phyloP scores from a whole-genome alignment of 768 basidiomycete species.

The Fibroporia radiculosa region DNA sequence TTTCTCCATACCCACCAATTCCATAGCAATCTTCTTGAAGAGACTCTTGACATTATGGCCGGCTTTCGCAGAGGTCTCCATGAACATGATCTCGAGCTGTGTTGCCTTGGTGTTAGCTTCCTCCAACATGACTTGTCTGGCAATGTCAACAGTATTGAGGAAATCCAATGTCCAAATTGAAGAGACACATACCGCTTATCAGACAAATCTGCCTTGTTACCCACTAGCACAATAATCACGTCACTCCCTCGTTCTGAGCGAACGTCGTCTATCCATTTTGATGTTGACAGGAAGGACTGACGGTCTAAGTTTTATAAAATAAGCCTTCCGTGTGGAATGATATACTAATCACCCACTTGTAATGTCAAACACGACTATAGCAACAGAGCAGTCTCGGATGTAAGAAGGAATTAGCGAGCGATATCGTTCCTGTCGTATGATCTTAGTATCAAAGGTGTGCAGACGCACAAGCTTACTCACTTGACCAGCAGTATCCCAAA shows the following conservation, averaged over 20 bases:
- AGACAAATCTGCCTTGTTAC: slow-evolving; percentile 98
- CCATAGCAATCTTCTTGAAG: slow-evolving; percentile 99
- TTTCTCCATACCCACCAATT: slow-evolving; percentile 92
- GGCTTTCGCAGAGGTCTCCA: slow-evolving; percentile 99
- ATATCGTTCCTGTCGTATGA: slow-evolving; percentile 77
- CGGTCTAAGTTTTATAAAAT: slow-evolving; percentile 53
- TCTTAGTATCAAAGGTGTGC: slow-evolving; percentile 2
- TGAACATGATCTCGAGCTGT: slow-evolving; percentile 92
- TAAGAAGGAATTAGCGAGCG: slow-evolving; percentile 96
- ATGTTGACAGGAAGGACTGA: slow-evolving; percentile 95
- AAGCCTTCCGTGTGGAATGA: not conserved
- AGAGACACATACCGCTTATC: slow-evolving; percentile 78
- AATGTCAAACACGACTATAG: slow-evolving; percentile 98
- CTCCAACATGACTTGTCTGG: slow-evolving; percentile 96
- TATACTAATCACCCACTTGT: slow-evolving; percentile 64
- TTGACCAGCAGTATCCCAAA: slow-evolving; percentile 99
- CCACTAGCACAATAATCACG: slow-evolving; percentile 96
- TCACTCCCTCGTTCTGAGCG: slow-evolving; percentile 95
- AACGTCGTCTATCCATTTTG: slow-evolving; percentile 99
- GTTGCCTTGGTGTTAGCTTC: slow-evolving; percentile 90
- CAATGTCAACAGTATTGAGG: slow-evolving; percentile 5
- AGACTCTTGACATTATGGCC: slow-evolving; percentile 98
- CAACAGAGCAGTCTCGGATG: slow-evolving; percentile 97
- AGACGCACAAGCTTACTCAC: slow-evolving; percentile 31
- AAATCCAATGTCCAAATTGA: not conserved